Percentiles rank a stretch among this genome's conserved stretches.
These are phyloP conservation scores for Gymnopilus junonius DNA, from an alignment of 768 basidiomycete genomes.

Conservation along the genomic window DNA sequence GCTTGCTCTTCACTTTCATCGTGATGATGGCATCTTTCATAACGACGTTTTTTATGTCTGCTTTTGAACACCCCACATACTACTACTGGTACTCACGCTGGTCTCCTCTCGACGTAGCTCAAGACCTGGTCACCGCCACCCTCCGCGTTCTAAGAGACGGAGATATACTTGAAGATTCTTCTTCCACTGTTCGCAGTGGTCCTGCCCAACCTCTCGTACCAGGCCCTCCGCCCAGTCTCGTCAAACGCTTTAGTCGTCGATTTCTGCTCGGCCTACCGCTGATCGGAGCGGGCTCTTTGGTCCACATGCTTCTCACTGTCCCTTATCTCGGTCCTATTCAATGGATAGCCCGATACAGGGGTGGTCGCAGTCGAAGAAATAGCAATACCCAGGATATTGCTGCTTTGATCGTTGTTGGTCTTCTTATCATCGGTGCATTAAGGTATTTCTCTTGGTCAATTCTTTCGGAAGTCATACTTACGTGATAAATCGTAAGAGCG, in stretches of 20 bases:
- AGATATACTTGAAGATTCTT: constrained; percentile 42
- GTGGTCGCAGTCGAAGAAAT: constrained; percentile 56
- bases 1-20: constrained; percentile 63
- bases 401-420: constrained; percentile 63
- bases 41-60: constrained; percentile 67
- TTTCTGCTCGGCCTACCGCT: constrained; percentile 79
- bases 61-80: constrained; percentile 58
- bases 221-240: constrained; percentile 44
- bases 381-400: constrained; percentile 64
- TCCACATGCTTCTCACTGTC: constrained; percentile 70
- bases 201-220: constrained; percentile 24
- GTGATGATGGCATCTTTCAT: constrained; percentile 73
- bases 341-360: constrained; percentile 69
- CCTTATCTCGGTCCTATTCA: constrained; percentile 72
- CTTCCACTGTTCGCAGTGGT: constrained; percentile 21
- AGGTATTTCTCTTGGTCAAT: constrained; percentile 46
- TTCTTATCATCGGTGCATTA: constrained; percentile 64
- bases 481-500: constrained; percentile 49
- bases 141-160: constrained; percentile 66
- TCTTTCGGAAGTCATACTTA: neutral
- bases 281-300: constrained; percentile 75
- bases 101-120: constrained; percentile 60
- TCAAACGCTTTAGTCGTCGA: constrained; percentile 65
- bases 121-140: constrained; percentile 65
- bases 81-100: constrained; percentile 41